Percentiles rank a stretch among this genome's conserved stretches.
Conservation (phyloP, 176 grass and related monocot genomes). For the Aegilops umbellulata region DNA sequence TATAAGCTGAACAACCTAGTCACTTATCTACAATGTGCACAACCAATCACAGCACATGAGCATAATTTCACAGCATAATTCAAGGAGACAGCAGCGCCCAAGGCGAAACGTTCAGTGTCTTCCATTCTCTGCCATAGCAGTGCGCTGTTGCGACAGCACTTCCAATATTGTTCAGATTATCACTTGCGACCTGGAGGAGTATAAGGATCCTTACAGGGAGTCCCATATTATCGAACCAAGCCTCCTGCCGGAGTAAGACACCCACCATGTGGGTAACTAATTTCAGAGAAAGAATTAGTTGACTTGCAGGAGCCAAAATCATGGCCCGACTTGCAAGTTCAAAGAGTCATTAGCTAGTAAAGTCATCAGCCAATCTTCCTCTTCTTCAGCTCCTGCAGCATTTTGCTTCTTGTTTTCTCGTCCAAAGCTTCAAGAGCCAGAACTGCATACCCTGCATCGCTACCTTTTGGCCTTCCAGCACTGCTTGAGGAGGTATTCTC, state of each 20-base stretch:
- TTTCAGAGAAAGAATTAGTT: not conserved
- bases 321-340: not conserved
- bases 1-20: not conserved
- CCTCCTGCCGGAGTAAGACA: not conserved
- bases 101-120: not conserved
- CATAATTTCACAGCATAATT: not conserved
- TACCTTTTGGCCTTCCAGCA: not conserved
- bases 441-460: not conserved
- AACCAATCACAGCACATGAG: not conserved
- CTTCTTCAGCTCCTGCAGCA: conserved; percentile 36
- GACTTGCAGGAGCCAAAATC: not conserved
- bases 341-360: not conserved
- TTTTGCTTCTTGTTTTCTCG: conserved; percentile 21
- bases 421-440: conserved; percentile 1
- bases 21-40: conserved; percentile 1
- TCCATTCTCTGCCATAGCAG: not conserved
- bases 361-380: conserved; percentile 35
- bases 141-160: not conserved
- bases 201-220: not conserved
- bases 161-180: not conserved
- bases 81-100: not conserved
- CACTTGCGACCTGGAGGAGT: not conserved
- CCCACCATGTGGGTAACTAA: not conserved
- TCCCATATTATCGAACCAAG: not conserved
- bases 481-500: not conserved